These are phyloP conservation scores for Zelopaecilomyces penicillatus DNA, from an alignment of 2,329 filamentous ascomycete species.

Conservation along the genomic window DNA sequence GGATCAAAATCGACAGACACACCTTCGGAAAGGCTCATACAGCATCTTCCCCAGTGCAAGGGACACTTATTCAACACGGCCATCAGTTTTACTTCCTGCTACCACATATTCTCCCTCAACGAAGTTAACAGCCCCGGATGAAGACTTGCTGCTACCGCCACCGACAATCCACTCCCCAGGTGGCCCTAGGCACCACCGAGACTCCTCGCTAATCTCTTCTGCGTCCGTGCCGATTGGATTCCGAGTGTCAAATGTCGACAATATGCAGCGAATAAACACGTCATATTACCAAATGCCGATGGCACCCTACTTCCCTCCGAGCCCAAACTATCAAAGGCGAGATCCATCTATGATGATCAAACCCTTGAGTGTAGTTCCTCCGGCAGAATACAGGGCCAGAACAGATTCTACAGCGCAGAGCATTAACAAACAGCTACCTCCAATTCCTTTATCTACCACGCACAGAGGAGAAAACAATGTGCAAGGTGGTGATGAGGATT, in stretches of 20 bases:
- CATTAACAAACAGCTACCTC: slow-evolving; percentile 20
- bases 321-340: no score
- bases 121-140: slow-evolving; percentile 1
- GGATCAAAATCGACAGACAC: slow-evolving; percentile 1
- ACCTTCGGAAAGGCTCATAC: slow-evolving; percentile 12
- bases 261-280: slow-evolving; percentile 30
- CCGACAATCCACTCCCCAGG: slow-evolving; percentile 29
- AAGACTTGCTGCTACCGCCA: slow-evolving; percentile 29
- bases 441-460: slow-evolving; percentile 21
- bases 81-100: slow-evolving; percentile 32
- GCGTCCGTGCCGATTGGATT: slow-evolving; percentile 66
- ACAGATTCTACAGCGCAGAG: no score
- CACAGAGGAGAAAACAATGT: slow-evolving; percentile 10
- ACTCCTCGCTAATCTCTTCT: slow-evolving; percentile 55
- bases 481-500: slow-evolving; percentile 19
- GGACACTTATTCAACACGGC: slow-evolving; percentile 9
- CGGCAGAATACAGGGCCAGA: no score
- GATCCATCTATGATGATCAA: neutral
- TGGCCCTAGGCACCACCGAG: slow-evolving; percentile 39
- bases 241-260: slow-evolving; percentile 52
- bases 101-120: slow-evolving; percentile 6
- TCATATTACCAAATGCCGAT: slow-evolving; percentile 8
- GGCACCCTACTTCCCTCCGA: no score
- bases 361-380: neutral
- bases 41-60: slow-evolving; percentile 13